Percentiles rank a stretch among this genome's conserved stretches.
Evolutionary conservation across 306 rosid species (phyloP).

Genomic region (Malus sylvestris): DNA sequence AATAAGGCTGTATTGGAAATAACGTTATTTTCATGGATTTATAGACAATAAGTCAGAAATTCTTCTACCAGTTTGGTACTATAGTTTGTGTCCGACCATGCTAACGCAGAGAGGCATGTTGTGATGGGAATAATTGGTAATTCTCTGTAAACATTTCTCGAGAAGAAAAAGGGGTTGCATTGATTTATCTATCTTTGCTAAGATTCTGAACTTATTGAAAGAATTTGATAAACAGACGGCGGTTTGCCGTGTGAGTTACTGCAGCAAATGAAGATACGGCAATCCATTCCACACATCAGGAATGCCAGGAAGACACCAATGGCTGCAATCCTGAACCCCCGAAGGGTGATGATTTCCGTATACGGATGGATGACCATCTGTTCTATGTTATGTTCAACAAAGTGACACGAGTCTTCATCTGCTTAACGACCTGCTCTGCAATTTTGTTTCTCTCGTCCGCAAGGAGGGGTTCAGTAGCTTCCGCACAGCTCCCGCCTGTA

Average conservation of each 20-base stretch:
- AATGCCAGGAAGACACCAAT: slow-evolving; percentile 98
- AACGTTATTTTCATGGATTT: not conserved
- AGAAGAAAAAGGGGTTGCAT: not conserved
- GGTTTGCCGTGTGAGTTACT: slow-evolving; percentile 14
- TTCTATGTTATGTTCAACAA: slow-evolving; percentile 69
- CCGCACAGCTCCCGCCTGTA: slow-evolving; percentile 85
- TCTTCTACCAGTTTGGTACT: not conserved
- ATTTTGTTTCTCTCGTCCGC: slow-evolving; percentile 43
- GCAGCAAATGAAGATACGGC: slow-evolving; percentile 61
- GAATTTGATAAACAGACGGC: not conserved
- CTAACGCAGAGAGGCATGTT: not conserved
- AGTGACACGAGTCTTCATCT: slow-evolving; percentile 70
- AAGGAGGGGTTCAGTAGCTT: slow-evolving; percentile 53
- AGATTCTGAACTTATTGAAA: not conserved
- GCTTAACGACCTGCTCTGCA: slow-evolving; percentile 49
- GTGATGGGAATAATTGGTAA: not conserved
- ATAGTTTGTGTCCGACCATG: not conserved
- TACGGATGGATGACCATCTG: slow-evolving; percentile 80
- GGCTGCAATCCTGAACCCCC: slow-evolving; percentile 79
- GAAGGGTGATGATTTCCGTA: slow-evolving; percentile 43
- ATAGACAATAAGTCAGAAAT: slow-evolving; percentile 17
- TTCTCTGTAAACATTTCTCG: not conserved
- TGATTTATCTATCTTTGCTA: not conserved
- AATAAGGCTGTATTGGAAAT: not conserved
- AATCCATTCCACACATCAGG: slow-evolving; percentile 86